Conservation (phyloP, 108 stramenopile species). For the Schizochytrium sp. region DNA sequence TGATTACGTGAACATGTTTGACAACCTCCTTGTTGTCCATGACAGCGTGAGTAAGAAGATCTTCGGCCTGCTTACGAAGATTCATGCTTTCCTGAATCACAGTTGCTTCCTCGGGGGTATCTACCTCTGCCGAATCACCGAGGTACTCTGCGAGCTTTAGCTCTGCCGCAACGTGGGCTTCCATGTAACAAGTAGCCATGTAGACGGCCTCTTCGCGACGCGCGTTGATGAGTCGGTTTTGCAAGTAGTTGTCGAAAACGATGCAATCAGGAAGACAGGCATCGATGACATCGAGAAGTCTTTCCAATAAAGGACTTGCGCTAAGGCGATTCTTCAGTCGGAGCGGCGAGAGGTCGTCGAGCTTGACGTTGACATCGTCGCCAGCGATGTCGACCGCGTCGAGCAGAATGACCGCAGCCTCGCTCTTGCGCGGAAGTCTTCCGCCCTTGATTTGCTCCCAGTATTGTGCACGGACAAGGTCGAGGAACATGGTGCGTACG, state of each 20-base stretch:
- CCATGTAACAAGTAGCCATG: neutral
- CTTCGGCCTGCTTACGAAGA: neutral
- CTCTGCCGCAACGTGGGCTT: neutral
- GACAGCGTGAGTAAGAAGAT: neutral
- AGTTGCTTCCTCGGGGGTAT: neutral
- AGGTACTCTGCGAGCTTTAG: neutral
- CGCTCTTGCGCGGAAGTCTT: neutral
- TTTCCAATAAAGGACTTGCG: neutral
- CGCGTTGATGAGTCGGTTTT: neutral
- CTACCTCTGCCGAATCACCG: neutral
- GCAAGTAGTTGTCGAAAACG: neutral
- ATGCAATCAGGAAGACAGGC: neutral
- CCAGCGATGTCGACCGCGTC: neutral
- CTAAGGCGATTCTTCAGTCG: neutral
- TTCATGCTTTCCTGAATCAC: neutral
- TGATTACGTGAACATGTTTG: neutral
- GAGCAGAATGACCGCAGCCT: neutral
- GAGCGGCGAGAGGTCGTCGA: neutral
- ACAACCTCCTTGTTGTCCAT: neutral
- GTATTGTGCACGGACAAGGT: neutral
- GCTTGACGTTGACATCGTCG: neutral
- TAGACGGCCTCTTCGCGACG: slow-evolving; percentile 3
- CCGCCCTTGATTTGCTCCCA: neutral
- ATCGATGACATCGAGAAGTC: neutral
- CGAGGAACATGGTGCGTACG: neutral